Evolutionary conservation across 2,329 filamentous ascomycete species (phyloP).

Genomic region (Karstenula rhodostoma): DNA sequence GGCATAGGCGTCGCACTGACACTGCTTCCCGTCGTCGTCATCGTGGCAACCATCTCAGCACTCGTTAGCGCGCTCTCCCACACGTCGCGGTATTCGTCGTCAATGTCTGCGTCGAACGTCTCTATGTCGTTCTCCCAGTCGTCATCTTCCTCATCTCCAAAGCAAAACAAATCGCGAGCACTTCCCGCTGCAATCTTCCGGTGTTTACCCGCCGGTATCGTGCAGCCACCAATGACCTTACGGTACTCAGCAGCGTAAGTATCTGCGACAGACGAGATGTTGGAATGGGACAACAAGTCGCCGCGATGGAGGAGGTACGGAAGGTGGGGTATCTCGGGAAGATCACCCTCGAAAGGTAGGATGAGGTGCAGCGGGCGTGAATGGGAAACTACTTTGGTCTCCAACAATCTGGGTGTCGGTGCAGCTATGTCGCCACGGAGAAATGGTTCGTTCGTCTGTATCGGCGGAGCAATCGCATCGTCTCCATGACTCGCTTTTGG

Average conservation of each 20-base stretch:
- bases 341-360: conserved; percentile 58
- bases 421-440: conserved; percentile 50
- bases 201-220: conserved; percentile 45
- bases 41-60: conserved; percentile 1
- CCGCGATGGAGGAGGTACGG: conserved; percentile 74
- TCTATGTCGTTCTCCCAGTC: conserved; percentile 42
- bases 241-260: conserved; percentile 69
- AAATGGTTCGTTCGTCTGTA: conserved; percentile 44
- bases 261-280: conserved; percentile 56
- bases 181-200: conserved; percentile 47
- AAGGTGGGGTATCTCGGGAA: conserved; percentile 58
- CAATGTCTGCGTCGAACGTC: conserved; percentile 13
- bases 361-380: conserved; percentile 53
- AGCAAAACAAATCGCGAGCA: conserved; percentile 73
- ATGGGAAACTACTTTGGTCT: conserved; percentile 61
- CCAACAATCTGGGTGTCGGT: conserved; percentile 23
- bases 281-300: conserved; percentile 49
- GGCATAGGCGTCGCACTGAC: background rate
- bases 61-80: background rate
- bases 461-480: conserved; percentile 14
- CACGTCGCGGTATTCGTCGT: conserved; percentile 8
- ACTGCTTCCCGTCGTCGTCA: background rate
- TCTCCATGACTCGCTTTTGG: conserved; percentile 13
- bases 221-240: conserved; percentile 72
- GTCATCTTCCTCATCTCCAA: conserved; percentile 46